phyloP scores from a whole-genome alignment of 352 stramenopile species.

The Phytophthora cryptogea region DNA sequence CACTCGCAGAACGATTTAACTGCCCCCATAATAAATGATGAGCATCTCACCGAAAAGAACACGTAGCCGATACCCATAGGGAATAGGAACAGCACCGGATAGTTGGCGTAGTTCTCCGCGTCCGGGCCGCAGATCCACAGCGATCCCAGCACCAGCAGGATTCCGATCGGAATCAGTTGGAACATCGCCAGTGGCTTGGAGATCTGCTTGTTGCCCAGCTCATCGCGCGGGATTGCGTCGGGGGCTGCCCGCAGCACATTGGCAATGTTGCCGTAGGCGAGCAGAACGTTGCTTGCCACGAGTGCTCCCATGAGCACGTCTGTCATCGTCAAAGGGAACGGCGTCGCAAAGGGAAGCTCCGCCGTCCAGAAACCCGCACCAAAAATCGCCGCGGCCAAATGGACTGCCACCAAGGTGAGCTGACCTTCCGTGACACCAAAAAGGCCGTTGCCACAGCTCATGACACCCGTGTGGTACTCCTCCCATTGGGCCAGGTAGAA shows the following conservation, averaged over 20 bases:
- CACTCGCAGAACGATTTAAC: not conserved
- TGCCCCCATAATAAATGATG: not conserved
- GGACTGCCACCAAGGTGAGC: conserved; percentile 70
- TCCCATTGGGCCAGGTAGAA: conserved; percentile 91
- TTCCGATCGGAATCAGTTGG: conserved; percentile 74
- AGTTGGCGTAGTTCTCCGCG: conserved; percentile 60
- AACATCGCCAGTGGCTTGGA: conserved; percentile 78
- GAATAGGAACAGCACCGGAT: conserved; percentile 80
- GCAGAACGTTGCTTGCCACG: conserved; percentile 76
- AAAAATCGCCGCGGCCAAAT: conserved; percentile 61
- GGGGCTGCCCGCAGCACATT: conserved; percentile 70
- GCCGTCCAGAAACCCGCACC: conserved; percentile 62
- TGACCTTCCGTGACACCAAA: conserved; percentile 88
- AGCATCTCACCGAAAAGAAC: conserved; percentile 72
- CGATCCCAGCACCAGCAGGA: conserved; percentile 59
- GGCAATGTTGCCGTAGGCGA: conserved; percentile 74
- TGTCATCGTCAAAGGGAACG: conserved; percentile 45
- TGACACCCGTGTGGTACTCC: conserved; percentile 89
- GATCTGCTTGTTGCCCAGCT: conserved; percentile 86
- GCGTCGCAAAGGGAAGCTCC: conserved; percentile 31
- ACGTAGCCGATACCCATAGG: conserved; percentile 84
- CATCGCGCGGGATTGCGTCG: conserved; percentile 57
- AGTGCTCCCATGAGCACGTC: conserved; percentile 59
- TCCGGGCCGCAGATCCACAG: conserved; percentile 80
- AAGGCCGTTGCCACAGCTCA: conserved; percentile 87